Evolutionary conservation across 2,329 filamentous ascomycete genomes (phyloP), one percentile per base, ranked within the genome.

Genomic region (Exophiala bonariae): DNA sequence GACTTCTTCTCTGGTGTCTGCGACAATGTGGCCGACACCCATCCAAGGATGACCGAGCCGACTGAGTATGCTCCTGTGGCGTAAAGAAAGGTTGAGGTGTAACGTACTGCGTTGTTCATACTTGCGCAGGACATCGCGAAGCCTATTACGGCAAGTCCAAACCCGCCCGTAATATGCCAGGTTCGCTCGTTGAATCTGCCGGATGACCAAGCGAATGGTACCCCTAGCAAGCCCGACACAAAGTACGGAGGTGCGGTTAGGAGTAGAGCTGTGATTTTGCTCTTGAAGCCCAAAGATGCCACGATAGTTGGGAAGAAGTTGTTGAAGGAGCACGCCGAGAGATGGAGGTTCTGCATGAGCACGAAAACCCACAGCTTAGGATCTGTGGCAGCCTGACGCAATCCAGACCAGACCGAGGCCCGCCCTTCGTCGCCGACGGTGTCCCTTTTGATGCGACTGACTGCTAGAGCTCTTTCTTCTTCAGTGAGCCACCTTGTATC

Each of bases 101-200:
- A 65, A 7, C 63, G 55, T 4, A 59, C 61, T 1, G 59, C 58
- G 0, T 57, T 59, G 61, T n/a, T 63, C 56, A 23, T 80, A 0
- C 85, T 87, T 0, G 61, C 49, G 42, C 59, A 58, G 3, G 61
- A 55, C 22, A 58, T 51, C 13, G 53, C 30, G 33, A 50, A 53
- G 19, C 53, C 50, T 1, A 70, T 68, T 2, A 87, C 71, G 9
- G 80, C 79, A 30, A 87, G 69, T 44, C 72, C 76, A 11, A 87
- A 72, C 0, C 85, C 83, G 1, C 80, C 48, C 0, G 74, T 73
- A 49, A 89, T 77, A 64, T 89, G 86, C 63, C 79, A 80, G 64
- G 82, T 88, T 4, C 85, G 78, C 65, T 89, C 49, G 48, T 17
- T 34, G 62, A 51, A 42, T 61, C 57, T 47, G 55, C 59, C 18